phyloP scores from a whole-genome alignment of 768 basidiomycete genomes.

The Glaciozyma martinii region DNA sequence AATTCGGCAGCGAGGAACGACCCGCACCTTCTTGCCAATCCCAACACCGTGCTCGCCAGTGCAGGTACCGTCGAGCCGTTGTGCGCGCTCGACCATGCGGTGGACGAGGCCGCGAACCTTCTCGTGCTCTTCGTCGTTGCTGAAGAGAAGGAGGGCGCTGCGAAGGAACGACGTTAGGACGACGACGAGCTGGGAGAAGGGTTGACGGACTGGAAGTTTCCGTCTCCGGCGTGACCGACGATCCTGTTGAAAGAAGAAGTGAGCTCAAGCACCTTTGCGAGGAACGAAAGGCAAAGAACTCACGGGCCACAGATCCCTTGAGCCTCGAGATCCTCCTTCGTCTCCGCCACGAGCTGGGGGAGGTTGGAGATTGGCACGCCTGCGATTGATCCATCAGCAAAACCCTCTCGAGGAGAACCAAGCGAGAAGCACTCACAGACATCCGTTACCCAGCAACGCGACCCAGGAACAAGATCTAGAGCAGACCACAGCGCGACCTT shows the following conservation, averaged over 20 bases:
- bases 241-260: slow-evolving; percentile 34
- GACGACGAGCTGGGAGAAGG: too few species aligned
- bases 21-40: slow-evolving; percentile 13
- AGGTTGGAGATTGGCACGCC: slow-evolving; percentile 40
- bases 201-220: slow-evolving; percentile 4
- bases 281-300: neutral
- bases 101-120: slow-evolving; percentile 32
- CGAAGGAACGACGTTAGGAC: too few species aligned
- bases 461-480: slow-evolving; percentile 4
- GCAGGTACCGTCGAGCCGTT: slow-evolving; percentile 43
- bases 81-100: slow-evolving; percentile 41
- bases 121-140: slow-evolving; percentile 29
- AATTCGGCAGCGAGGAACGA: neutral
- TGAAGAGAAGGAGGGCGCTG: slow-evolving; percentile 40
- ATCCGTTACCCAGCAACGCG: slow-evolving; percentile 51
- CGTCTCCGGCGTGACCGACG: slow-evolving; percentile 48
- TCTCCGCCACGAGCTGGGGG: slow-evolving; percentile 50
- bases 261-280: too few species aligned
- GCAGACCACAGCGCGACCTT: slow-evolving; percentile 29
- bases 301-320: slow-evolving; percentile 19
- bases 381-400: neutral
- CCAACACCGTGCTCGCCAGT: slow-evolving; percentile 39
- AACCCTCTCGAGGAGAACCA: slow-evolving; percentile 55
- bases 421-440: slow-evolving; percentile 40
- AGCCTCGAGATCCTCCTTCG: slow-evolving; percentile 37